Percentiles rank a stretch among this genome's conserved stretches.
phyloP scores from a whole-genome alignment of 345 rosid genomes.

The Moricandia moricandioides region DNA sequence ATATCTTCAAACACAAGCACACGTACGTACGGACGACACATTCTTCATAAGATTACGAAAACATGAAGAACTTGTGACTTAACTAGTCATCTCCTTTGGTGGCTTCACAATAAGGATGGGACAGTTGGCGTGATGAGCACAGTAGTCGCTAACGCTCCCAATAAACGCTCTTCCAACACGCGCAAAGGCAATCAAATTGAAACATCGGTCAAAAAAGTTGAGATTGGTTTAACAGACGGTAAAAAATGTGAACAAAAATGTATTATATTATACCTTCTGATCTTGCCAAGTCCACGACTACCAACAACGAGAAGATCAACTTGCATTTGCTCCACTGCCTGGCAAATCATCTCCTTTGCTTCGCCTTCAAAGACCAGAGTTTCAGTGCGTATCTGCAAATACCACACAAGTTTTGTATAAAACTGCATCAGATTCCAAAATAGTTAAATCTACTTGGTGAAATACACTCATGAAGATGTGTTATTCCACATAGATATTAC shows the following conservation, averaged over 20 bases:
- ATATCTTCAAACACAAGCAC: background rate
- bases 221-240: background rate
- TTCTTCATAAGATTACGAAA: background rate
- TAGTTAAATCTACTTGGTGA: background rate
- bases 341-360: slow-evolving; percentile 37
- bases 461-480: background rate
- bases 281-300: slow-evolving; percentile 46
- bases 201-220: background rate
- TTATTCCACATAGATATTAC: background rate
- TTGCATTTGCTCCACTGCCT: slow-evolving; percentile 38
- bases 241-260: background rate
- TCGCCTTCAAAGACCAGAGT: slow-evolving; percentile 38
- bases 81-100: slow-evolving; percentile 34
- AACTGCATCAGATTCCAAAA: background rate
- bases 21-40: background rate
- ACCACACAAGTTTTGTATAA: background rate
- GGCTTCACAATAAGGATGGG: slow-evolving; percentile 78
- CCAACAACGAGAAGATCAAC: slow-evolving; percentile 42
- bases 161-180: slow-evolving; percentile 54
- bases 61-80: slow-evolving; percentile 7
- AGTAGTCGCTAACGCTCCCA: slow-evolving; percentile 81
- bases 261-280: slow-evolving; percentile 29
- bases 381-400: slow-evolving; percentile 34
- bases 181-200: background rate
- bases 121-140: slow-evolving; percentile 73